phyloP scores from a whole-genome alignment of 2,329 filamentous ascomycete species.

The Neoscytalidium dimidiatum region DNA sequence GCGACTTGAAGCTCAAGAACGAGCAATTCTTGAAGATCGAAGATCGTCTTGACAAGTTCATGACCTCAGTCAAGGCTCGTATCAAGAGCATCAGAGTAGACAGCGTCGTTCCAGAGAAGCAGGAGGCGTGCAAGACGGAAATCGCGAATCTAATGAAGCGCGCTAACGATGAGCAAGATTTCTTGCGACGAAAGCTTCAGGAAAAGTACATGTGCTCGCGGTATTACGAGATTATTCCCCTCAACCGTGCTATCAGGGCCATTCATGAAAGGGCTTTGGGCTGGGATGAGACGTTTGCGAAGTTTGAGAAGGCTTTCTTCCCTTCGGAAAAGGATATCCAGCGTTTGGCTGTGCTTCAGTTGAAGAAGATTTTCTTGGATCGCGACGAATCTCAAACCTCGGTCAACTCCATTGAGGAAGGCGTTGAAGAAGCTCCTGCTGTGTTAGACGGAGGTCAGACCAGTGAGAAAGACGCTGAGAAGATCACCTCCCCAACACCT shows the following conservation, averaged over 20 bases:
- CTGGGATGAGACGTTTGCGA: conserved; percentile 87
- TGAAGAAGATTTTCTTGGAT: conserved; percentile 94
- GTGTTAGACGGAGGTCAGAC: conserved; percentile 10
- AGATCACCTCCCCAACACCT: conserved; percentile 33
- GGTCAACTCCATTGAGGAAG: conserved; percentile 68
- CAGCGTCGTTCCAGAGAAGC: conserved; percentile 84
- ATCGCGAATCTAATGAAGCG: conserved; percentile 77
- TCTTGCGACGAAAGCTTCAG: conserved; percentile 75
- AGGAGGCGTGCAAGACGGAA: conserved; percentile 77
- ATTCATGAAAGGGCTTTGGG: conserved; percentile 91
- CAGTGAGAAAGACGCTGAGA: conserved; percentile 32
- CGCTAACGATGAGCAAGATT: conserved; percentile 79
- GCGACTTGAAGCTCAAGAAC: conserved; percentile 89
- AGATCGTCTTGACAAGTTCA: conserved; percentile 81
- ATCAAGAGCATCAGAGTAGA: conserved; percentile 89
- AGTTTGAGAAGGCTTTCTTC: conserved; percentile 91
- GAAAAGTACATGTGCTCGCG: conserved; percentile 90
- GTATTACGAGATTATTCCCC: conserved; percentile 94
- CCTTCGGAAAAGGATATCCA: conserved; percentile 95
- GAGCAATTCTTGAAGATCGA: conserved; percentile 82
- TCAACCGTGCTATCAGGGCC: conserved; percentile 84
- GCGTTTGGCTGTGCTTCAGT: conserved; percentile 84
- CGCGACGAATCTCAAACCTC: conserved; percentile 78
- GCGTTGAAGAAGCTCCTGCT: conserved; percentile 48
- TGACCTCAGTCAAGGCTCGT: conserved; percentile 79